Evolutionary conservation across 2,329 filamentous ascomycete species (phyloP), one percentile per base, ranked within the genome.

Genomic region (Cladosporium sp.): DNA sequence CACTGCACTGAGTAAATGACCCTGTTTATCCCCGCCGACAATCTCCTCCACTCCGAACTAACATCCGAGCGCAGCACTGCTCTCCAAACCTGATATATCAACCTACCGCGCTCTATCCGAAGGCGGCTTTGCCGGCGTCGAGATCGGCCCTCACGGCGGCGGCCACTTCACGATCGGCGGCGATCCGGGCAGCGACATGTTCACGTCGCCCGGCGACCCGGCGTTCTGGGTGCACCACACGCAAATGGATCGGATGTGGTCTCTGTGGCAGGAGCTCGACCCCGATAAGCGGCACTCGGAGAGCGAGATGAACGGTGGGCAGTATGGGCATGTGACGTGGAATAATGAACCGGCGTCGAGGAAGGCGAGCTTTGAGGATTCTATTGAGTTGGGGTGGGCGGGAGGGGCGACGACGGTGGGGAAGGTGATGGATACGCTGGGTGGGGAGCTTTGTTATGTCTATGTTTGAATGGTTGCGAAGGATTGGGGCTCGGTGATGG

Each of bases 161-260:
- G 74, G 74, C 5, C 76, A 78, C 58, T 75, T 72, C 59, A 68
- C 70, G 7, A 69, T 73, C 56, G 74, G 73, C 4, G 74, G 41
- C 13, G 41, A 55, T 3, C 70, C 72, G 1, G 71, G 68, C 2
- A 68, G 70, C 16, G 73, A 76, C 57, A 50, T 59, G 5, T 72
- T 67, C 46, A 65, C 68, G 1, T 72, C 69, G 8, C 72, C 74
- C 0, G 71, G 67, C 5, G 73, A 77, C 33, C 73, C 72, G 1
- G 63, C 62, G 5, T 77, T 77, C 62, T 77, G 67, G 58, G 66
- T 72, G 18, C 74, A 76, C 52, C 74, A 77, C 49, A 66, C 67
- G 3, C 70, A 69, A 66, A 70, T 77, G 14, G 75, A 77, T 55
- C 63, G 73, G 0, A 59, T 68, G 2, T 77, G 68, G 63, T 74